Evolutionary conservation across 176 grass and related monocot genomes (phyloP), one percentile per base, ranked within the genome.

Genomic region (Aegilops sharonensis): DNA sequence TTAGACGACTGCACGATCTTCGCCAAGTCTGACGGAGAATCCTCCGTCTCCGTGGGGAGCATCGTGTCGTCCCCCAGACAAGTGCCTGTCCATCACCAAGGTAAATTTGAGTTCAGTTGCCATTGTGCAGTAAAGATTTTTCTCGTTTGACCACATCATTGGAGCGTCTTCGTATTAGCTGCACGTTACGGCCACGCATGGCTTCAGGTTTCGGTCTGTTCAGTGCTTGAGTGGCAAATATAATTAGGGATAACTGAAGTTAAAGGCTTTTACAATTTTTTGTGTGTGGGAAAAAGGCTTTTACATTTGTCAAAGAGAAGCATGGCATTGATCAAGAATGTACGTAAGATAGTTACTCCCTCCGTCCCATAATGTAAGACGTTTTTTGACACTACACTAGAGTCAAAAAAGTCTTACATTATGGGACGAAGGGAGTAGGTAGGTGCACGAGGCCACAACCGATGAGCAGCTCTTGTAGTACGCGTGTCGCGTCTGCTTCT

Each of bases 1-100:
- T 85, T 91, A 65, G 90, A 81, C 78, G 37, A 43, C 2, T 85
- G 86, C 2, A 91, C 54, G 11, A 85, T 72, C 10, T 72, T 81
- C 4, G 71, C 90, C 9, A 85, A 78, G 29, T 82, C 78, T 8
- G 89, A 91, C 25, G 80, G 34, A 0, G 81, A 87, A 21, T 47
- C 6, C 15, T 18, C 50, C 1, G 50, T 67, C 82, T 87, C 75
- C 5, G 85, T 10, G 15, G 64, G 84, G 13, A 32, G 34, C 13
- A 52, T 52, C 48, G 50, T 54, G 50, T 18, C 29, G 50, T 54
- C 50, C 50, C 50, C 15, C 50, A 54, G 15, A 54, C 15, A 54
- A 54, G 5, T 54, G 60, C 81, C 90, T 91, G 72, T 0, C 2
- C 25, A 14, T 23, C 24, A 50, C 20, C 8, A 76, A 5, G 24